phyloP scores from a whole-genome alignment of 768 basidiomycete genomes.

The Amyloporia xantha region DNA sequence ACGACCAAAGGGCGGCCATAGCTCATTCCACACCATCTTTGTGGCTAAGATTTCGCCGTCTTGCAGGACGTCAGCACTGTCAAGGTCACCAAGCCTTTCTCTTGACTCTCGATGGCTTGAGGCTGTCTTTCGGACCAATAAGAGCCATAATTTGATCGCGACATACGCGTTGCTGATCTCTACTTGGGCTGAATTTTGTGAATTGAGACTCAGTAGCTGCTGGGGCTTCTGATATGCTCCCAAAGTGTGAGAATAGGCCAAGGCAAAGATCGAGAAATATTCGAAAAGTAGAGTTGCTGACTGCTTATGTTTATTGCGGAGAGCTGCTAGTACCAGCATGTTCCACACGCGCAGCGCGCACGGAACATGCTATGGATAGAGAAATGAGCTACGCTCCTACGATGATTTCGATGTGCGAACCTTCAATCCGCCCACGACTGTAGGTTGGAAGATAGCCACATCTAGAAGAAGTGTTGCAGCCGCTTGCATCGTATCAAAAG shows the following conservation, averaged over 20 bases:
- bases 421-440: slow-evolving; percentile 31
- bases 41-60: slow-evolving; percentile 17
- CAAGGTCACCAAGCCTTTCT: neutral
- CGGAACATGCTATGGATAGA: neutral
- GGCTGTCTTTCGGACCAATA: slow-evolving; percentile 33
- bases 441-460: slow-evolving; percentile 38
- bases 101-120: neutral
- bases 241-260: slow-evolving; percentile 40
- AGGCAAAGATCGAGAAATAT: slow-evolving; percentile 45
- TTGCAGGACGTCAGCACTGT: neutral
- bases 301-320: slow-evolving; percentile 32
- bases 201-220: slow-evolving; percentile 25
- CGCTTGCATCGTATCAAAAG: slow-evolving; percentile 45
- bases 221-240: slow-evolving; percentile 25
- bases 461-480: slow-evolving; percentile 48
- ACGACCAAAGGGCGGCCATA: slow-evolving; percentile 66
- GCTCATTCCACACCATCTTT: slow-evolving; percentile 60
- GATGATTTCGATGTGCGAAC: slow-evolving; percentile 11
- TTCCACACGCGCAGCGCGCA: slow-evolving; percentile 54
- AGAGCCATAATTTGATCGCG: slow-evolving; percentile 65
- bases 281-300: slow-evolving; percentile 39
- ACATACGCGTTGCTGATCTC: slow-evolving; percentile 67
- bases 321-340: slow-evolving; percentile 46
- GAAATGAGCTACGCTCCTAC: neutral
- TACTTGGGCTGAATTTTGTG: slow-evolving; percentile 37